Base-by-base conservation (phyloP, 1,284 basidiomycete genomes). In the Sanghuangporus weigelae region DNA sequence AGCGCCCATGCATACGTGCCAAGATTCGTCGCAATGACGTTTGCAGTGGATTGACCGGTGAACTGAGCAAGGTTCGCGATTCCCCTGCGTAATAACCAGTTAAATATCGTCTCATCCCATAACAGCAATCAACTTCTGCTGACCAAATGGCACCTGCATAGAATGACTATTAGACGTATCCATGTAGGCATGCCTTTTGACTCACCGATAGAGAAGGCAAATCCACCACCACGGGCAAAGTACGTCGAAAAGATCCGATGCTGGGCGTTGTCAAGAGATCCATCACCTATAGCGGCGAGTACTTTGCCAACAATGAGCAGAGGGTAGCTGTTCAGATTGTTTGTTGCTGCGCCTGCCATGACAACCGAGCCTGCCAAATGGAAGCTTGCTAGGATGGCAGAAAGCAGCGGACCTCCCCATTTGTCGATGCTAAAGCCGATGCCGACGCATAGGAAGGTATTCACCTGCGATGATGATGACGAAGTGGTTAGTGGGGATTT, bases 161-260 rank as follows among this genome's bases (percentile, higher is more conserved):
- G n/a, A 48, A 8, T 58, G n/a, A 8, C 67, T 14, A 42, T 60
- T 56, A 39, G 21, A 10, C 4, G 12, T 8, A 21, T 23, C 8
- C 19, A 51, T 6, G 26, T 7, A 38, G 11, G 7, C 12, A 19
- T 46, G 6, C 16, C 16, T 46, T 4, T 3, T n/a, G 14, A 64
- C 70, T 53, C 48, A 73, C 77, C 76, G 60, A 78, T 77, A 23
- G 76, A 77, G 67, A 76, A 76, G 12, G 76, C 78, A 58, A 77
- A 77, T 16, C 78, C 78, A 36, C 71, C 71, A 16, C 78, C 78
- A 11, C 77, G 76, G 1, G 76, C 77, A 60, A 80, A 79, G 68
- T 80, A 80, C 2, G 78, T 79, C 38, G 78, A 76, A 69, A 80
- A 78, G 38, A 80, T 78, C 36, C 78, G 72, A 66, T 80, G 78